Evolutionary conservation across 1,284 basidiomycete species (phyloP).

Genomic region (Cystobasidiaceae sp.): DNA sequence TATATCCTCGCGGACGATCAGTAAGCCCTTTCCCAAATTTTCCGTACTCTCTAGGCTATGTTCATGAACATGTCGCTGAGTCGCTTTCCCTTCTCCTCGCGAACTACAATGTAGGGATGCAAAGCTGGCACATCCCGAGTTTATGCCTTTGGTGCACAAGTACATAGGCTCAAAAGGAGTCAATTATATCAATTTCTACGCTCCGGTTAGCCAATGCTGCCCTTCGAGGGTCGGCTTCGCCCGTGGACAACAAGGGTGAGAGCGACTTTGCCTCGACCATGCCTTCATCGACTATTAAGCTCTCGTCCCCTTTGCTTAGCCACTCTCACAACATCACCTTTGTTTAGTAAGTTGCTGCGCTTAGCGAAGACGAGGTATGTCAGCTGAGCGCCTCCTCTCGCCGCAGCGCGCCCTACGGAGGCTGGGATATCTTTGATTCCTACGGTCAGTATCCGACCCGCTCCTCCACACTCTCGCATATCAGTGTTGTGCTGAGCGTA

Average conservation of each 20-base stretch:
- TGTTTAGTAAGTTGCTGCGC: background rate
- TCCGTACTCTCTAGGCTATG: background rate
- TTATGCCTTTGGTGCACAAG: slow-evolving; percentile 1
- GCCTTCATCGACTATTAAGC: background rate
- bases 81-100: background rate
- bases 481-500: too few species aligned
- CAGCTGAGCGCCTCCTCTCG: background rate
- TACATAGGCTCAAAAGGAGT: slow-evolving; percentile 29
- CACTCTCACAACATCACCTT: slow-evolving; percentile 10
- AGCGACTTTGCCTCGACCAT: background rate
- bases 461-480: background rate
- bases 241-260: slow-evolving; percentile 32
- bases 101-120: slow-evolving; percentile 16
- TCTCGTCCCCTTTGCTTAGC: background rate
- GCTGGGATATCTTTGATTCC: slow-evolving; percentile 4
- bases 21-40: slow-evolving; percentile 6
- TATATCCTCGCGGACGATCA: slow-evolving; percentile 35
- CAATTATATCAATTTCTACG: slow-evolving; percentile 41
- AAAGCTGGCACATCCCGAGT: slow-evolving; percentile 26
- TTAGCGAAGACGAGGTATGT: background rate
- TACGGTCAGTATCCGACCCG: background rate
- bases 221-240: slow-evolving; percentile 41
- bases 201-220: slow-evolving; percentile 41
- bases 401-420: background rate
- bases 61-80: background rate